phyloP scores from a whole-genome alignment of 2,329 filamentous ascomycete genomes.

The Hortaea werneckii region DNA sequence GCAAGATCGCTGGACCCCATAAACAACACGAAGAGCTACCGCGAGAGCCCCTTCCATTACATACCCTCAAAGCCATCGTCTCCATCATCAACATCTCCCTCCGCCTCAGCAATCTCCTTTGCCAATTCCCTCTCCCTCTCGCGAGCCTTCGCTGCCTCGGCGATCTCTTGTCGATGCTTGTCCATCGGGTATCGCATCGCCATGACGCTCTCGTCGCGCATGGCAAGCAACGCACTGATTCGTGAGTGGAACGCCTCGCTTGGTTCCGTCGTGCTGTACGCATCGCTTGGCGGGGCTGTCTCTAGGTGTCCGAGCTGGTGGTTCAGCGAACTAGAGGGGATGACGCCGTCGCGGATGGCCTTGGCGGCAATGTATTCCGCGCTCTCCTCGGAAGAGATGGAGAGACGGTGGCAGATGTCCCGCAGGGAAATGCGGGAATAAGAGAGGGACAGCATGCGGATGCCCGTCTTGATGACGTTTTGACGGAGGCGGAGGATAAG shows the following conservation, averaged over 20 bases:
- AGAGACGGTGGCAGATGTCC: conserved; percentile 92
- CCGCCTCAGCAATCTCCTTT: conserved; percentile 97
- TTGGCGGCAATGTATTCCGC: conserved; percentile 99
- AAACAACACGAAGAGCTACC: too few relatives aligned
- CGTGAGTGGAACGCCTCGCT: conserved; percentile 97
- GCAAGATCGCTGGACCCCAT: too few relatives aligned
- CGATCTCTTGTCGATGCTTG: conserved; percentile 90
- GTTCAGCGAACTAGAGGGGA: conserved; percentile 77
- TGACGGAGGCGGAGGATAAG: conserved; percentile 88
- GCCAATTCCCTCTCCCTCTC: conserved; percentile 94
- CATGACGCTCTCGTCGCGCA: conserved; percentile 98
- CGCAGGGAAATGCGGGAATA: conserved; percentile 95
- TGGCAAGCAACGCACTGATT: conserved; percentile 77
- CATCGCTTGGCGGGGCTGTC: conserved; percentile 91
- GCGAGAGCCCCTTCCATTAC: conserved; percentile 40
- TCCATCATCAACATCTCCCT: conserved; percentile 92
- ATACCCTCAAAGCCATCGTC: conserved; percentile 85
- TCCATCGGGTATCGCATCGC: conserved; percentile 99
- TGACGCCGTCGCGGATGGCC: conserved; percentile 93
- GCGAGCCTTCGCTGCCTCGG: conserved; percentile 96
- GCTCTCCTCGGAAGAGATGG: conserved; percentile 89
- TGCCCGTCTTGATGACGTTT: conserved; percentile 98
- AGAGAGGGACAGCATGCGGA: conserved; percentile 96
- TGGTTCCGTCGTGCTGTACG: conserved; percentile 91
- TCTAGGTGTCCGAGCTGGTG: conserved; percentile 96